Evolutionary conservation across 306 rosid genomes (phyloP).

Genomic region (Cucurbita pepo): DNA sequence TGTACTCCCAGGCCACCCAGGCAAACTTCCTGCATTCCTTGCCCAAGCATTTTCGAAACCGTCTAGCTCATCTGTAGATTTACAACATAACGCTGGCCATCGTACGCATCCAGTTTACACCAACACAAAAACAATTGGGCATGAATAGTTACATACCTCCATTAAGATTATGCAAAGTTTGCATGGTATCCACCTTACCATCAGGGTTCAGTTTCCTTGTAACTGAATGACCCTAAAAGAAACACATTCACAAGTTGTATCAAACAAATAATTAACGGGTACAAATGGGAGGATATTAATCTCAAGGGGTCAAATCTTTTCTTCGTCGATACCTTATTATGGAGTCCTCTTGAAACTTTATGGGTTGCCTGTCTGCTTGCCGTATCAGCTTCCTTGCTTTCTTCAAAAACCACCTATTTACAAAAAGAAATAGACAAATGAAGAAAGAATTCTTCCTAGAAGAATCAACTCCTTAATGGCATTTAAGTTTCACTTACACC

Average conservation of each 20-base stretch:
- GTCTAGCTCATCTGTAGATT: constrained; percentile 41
- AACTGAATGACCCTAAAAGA: constrained; percentile 59
- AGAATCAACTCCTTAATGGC: not conserved
- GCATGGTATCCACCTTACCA: constrained; percentile 68
- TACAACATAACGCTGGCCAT: not conserved
- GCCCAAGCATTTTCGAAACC: constrained; percentile 73
- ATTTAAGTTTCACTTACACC: constrained; percentile 38
- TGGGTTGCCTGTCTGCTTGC: constrained; percentile 54
- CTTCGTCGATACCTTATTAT: constrained; percentile 32
- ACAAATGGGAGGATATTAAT: not conserved
- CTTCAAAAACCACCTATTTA: constrained; percentile 56
- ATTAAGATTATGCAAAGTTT: constrained; percentile 68
- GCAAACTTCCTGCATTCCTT: constrained; percentile 42
- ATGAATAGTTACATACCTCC: constrained; percentile 34
- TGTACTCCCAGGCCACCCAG: constrained; percentile 35
- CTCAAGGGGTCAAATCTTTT: not conserved
- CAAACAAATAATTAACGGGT: not conserved
- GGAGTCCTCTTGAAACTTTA: constrained; percentile 50
- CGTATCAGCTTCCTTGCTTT: constrained; percentile 73
- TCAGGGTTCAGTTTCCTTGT: constrained; percentile 64
- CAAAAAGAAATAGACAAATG: constrained; percentile 6
- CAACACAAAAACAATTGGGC: not conserved
- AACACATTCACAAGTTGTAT: not conserved
- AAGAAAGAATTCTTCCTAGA: not conserved
- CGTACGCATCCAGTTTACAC: not conserved